Base-by-base conservation (phyloP, 2,329 filamentous ascomycete genomes). In the Botrytis cinerea region DNA sequence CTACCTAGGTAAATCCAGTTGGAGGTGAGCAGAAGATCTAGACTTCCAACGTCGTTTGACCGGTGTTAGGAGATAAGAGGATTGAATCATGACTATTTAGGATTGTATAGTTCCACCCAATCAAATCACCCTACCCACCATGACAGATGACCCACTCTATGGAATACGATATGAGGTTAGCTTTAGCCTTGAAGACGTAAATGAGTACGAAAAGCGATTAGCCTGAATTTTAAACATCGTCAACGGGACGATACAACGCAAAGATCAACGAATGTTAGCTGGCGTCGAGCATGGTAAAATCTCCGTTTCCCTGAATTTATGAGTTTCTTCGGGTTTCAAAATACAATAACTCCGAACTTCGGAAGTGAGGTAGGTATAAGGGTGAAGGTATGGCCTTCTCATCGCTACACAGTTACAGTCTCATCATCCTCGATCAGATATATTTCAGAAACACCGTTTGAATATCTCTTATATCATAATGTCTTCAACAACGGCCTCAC, bases 361-460 rank as follows among this genome's bases (percentile, higher is more conserved):
- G 16, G 35, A 59, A 32, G 46, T 51, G 46, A 32, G 25, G 66
- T 32, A 67, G 35, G 48, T 68, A 59, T 69, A 57, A 69, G 45
- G 38, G 35, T 25, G 57, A 51, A 40, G 46, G n/a, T 32, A 25
- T 43, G 3, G 7, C 48, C 48, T 20, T 38, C 48, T 32, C 25
- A 43, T 25, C n/a, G 43, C 14, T 40, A 22, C 46, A 67, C 14
- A 32, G 2, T 43, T 20, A 67, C 14, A 32, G 5, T 43, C 12
- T 22, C 25, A 28, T 20, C 35, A 20, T 14, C 25, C 25, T 40
- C 16, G 40, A 8, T 54, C 25, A n/a, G 20, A 54, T 22, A 12
- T 35, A 67, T 51, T n/a, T 4, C 35, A 38, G 18, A 25, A 12
- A 38, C 8, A 67, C 25, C 46, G 12, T 38, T 51, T 22, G 18